Evolutionary conservation across 495 filamentous ascomycete species (phyloP), one percentile per base, ranked within the genome.

Genomic region (Penicillium arizonense): DNA sequence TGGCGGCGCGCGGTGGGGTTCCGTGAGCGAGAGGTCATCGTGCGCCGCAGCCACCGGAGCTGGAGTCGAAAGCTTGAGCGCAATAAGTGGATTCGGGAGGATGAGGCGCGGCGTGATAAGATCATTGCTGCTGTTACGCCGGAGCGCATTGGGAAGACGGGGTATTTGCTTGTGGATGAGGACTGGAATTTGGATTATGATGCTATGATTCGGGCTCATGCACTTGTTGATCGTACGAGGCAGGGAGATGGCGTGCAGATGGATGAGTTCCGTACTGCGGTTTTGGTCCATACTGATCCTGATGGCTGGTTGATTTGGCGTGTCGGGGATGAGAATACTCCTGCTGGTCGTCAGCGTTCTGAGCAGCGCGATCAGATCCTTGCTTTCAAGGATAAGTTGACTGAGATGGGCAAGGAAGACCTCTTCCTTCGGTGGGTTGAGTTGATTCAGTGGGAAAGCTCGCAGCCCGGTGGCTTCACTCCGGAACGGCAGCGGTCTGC

Each of bases 381-480:
- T 37, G 73, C 76, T 1, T 91, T 94, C 62, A 82, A 86, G 62
- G 86, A 91, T 37, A 80, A 80, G 41, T 72, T 95, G 53, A 77
- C 80, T 3, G 75, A 75, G 3, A 71, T 91, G 63, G 88, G 88
- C 9, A 92, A 94, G 67, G 90, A 94, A 65, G 81, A 85, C 50
- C 65, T 96, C 7, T 96, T 96, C 71, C 94, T 85, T 68, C 79
- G 85, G 30, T 91, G 88, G 87, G 86, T 92, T 44, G 90, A 96
- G 71, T 68, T 94, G 49, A 77, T 95, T 35, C 90, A 95, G 67
- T 90, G 81, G 61, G 90, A 94, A 70, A 87, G 87, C 43, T 81
- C 80, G 26, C 79, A 78, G 53, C 83, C 88, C 0, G 89, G 86
- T 36, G 87, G 87, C 0, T 92, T 92, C 59, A 86, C 82, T 2